These are phyloP conservation scores for Psilocybe cyanescens DNA, from an alignment of 768 basidiomycete genomes.

Conservation along the genomic window DNA sequence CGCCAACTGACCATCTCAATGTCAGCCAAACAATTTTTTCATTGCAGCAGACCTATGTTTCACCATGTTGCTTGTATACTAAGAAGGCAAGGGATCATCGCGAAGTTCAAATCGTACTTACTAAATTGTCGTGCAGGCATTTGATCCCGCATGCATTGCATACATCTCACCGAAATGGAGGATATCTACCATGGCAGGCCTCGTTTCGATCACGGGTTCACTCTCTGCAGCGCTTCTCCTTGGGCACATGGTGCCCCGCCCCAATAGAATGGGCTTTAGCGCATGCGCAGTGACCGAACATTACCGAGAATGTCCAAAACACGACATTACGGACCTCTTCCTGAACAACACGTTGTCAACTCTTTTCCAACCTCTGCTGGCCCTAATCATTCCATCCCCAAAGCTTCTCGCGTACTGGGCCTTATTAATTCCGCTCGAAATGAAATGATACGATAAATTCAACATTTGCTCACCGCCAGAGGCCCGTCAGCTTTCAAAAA, in stretches of 20 bases:
- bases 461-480: not conserved
- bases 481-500: not conserved
- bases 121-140: not conserved
- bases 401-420: not conserved
- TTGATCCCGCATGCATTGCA: not conserved
- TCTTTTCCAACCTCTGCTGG: not conserved
- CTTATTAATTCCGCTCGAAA: not conserved
- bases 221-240: not conserved
- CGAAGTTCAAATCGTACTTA: not conserved
- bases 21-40: not conserved
- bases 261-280: not conserved
- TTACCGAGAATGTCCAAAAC: slow-evolving; percentile 4
- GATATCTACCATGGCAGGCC: not conserved
- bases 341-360: not conserved
- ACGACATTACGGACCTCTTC: not conserved
- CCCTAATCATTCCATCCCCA: not conserved
- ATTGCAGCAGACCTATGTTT: not conserved
- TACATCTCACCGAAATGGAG: not conserved
- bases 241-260: not conserved
- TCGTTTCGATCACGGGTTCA: not conserved
- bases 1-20: not conserved
- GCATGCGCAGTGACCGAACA: not conserved
- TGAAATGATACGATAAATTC: not conserved
- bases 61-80: not conserved
- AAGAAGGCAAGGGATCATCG: not conserved